Percentiles rank a stretch among this genome's conserved stretches.
These are phyloP conservation scores for Fusarium anthophilum DNA, from an alignment of 2,329 filamentous ascomycete genomes.

Conservation along the genomic window DNA sequence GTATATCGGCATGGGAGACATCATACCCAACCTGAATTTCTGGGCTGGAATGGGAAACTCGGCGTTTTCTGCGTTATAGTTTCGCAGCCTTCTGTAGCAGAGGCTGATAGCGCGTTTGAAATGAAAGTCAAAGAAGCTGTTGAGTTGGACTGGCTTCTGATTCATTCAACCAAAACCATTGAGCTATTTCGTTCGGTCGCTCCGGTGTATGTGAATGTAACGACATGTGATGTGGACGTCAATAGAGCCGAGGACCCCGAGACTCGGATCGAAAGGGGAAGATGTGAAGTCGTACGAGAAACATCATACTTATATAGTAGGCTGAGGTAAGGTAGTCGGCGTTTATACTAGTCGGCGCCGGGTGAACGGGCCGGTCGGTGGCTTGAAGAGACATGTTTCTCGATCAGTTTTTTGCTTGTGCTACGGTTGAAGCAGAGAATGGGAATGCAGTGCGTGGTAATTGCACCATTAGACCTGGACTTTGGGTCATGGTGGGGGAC, in stretches of 20 bases:
- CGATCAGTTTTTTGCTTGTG: slow-evolving; percentile 2
- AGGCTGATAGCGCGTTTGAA: slow-evolving; percentile 3
- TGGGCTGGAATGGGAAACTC: slow-evolving; percentile 16
- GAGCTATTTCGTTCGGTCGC: neutral
- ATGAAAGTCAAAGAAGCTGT: slow-evolving; percentile 11
- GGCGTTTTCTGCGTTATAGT: slow-evolving; percentile 34
- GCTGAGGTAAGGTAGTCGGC: neutral
- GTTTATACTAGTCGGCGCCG: slow-evolving; percentile 2
- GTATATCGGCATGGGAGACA: slow-evolving; percentile 26
- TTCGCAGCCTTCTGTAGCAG: slow-evolving; percentile 1
- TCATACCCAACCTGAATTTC: slow-evolving; percentile 26
- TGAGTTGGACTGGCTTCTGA: slow-evolving; percentile 22
- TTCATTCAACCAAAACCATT: slow-evolving; percentile 1
- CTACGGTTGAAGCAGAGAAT: neutral
- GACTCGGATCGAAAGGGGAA: slow-evolving; percentile 21
- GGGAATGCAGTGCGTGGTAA: neutral
- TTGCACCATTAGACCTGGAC: slow-evolving; percentile 11
- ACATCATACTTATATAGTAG: neutral
- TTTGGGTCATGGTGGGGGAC: slow-evolving; percentile 18
- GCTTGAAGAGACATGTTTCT: neutral
- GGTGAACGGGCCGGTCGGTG: slow-evolving; percentile 10
- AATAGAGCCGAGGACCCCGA: neutral
- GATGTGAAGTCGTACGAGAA: slow-evolving; percentile 31
- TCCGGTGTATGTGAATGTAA: neutral
- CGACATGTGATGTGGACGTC: neutral